A percentile compares a stretch with the other conserved stretches of the same genome.
These are phyloP conservation scores for Diaporthe velutina DNA, from an alignment of 2,329 filamentous ascomycete genomes.

Conservation along the genomic window DNA sequence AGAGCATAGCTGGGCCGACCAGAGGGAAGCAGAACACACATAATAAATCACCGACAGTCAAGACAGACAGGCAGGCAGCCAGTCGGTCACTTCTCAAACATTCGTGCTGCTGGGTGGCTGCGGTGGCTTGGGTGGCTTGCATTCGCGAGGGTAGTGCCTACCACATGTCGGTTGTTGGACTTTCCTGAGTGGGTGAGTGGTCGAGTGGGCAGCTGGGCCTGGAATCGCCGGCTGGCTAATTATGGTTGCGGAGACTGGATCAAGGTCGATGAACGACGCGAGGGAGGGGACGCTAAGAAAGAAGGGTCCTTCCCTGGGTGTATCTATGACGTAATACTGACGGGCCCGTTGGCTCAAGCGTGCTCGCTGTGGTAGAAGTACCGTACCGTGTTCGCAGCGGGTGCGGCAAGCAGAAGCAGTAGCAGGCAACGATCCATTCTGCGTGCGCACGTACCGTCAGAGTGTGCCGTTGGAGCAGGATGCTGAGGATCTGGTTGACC, in stretches of 20 bases:
- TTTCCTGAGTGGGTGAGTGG: not conserved
- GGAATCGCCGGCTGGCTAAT: slow-evolving; percentile 32
- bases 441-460: not conserved
- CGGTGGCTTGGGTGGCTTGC: slow-evolving; percentile 24
- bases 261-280: slow-evolving; percentile 8
- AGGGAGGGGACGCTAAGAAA: slow-evolving; percentile 15
- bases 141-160: not conserved
- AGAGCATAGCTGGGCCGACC: not conserved
- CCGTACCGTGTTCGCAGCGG: not conserved
- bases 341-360: slow-evolving; percentile 6
- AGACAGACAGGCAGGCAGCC: not conserved
- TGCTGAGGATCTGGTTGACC: not conserved
- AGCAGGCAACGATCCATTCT: not conserved
- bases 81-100: not conserved
- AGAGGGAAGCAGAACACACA: not conserved
- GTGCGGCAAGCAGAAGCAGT: not conserved
- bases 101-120: not conserved
- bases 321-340: slow-evolving; percentile 27
- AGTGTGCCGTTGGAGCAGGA: not conserved
- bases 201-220: not conserved
- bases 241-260: slow-evolving; percentile 21
- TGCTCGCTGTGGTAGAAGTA: not conserved
- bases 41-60: not conserved
- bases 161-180: not conserved
- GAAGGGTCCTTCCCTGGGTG: slow-evolving; percentile 28